Evolutionary conservation across 179 eudicot species (phyloP).

Genomic region (Silene vulgaris): DNA sequence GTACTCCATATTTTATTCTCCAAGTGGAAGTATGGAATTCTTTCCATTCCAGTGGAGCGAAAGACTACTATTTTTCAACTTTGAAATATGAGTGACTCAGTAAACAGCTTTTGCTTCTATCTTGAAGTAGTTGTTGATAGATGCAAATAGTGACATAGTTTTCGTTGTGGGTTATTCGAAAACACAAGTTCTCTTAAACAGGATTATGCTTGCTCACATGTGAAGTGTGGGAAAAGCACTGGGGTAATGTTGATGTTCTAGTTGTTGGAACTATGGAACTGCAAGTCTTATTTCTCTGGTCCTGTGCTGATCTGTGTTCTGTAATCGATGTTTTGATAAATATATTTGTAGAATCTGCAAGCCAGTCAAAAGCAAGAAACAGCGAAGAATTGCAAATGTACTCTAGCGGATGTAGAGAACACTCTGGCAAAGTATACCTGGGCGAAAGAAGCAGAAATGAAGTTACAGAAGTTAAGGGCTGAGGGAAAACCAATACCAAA

Average conservation of each 20-base stretch:
- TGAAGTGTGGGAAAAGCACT: background rate
- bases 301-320: conserved; percentile 15
- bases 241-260: background rate
- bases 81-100: too few relatives aligned
- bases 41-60: too few relatives aligned
- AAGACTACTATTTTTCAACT: too few relatives aligned
- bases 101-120: too few relatives aligned
- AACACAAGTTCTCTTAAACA: background rate
- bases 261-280: background rate
- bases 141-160: too few relatives aligned
- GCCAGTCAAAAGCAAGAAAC: conserved; percentile 77
- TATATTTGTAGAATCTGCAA: conserved; percentile 43
- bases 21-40: background rate
- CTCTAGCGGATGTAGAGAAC: conserved; percentile 66
- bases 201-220: background rate
- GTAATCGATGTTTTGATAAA: conserved; percentile 18
- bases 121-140: too few relatives aligned
- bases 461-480: conserved; percentile 64
- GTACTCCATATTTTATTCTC: background rate
- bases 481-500: conserved; percentile 91
- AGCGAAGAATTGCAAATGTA: conserved; percentile 78
- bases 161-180: background rate
- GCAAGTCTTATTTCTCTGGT: background rate
- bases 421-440: conserved; percentile 68
- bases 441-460: conserved; percentile 82